These are phyloP conservation scores for Yamadazyma olivae DNA, from an alignment of 805 yeast genomes.

Conservation along the genomic window DNA sequence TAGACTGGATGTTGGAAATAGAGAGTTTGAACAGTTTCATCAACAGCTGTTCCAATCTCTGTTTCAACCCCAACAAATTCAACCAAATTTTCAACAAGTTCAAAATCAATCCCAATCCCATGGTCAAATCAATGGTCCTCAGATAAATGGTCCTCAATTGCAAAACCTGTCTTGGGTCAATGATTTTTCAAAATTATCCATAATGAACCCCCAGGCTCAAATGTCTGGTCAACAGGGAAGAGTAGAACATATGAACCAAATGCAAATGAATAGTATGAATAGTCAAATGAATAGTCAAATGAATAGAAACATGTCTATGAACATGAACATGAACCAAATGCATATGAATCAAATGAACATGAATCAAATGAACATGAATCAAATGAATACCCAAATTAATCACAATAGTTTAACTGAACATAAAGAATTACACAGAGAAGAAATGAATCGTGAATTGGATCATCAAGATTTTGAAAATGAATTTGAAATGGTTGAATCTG, in stretches of 20 bases:
- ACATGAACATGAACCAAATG: not conserved
- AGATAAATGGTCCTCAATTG: slow-evolving; percentile 7
- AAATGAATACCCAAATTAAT: slow-evolving; percentile 1
- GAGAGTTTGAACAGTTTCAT: slow-evolving; percentile 1
- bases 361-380: slow-evolving; percentile 1
- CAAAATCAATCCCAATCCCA: slow-evolving; percentile 4
- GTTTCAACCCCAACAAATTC: not conserved
- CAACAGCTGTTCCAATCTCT: not conserved
- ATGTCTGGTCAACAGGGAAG: not conserved
- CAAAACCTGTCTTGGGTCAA: slow-evolving; percentile 5
- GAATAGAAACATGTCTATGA: no score
- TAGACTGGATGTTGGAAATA: slow-evolving; percentile 3
- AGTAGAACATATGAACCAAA: not conserved
- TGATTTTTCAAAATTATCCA: slow-evolving; percentile 6
- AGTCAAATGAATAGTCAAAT: slow-evolving; percentile 2
- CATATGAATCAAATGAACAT: not conserved
- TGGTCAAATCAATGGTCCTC: no score
- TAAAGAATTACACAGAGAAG: slow-evolving; percentile 19
- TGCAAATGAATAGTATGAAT: not conserved
- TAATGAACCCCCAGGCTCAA: not conserved
- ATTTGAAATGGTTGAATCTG: slow-evolving; percentile 2
- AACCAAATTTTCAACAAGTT: not conserved
- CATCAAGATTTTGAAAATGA: slow-evolving; percentile 7
- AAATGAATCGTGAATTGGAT: slow-evolving; percentile 1
- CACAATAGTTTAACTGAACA: slow-evolving; percentile 17